Base-by-base conservation (phyloP, 495 filamentous ascomycete species). In the Aeminium ludgeri region DNA sequence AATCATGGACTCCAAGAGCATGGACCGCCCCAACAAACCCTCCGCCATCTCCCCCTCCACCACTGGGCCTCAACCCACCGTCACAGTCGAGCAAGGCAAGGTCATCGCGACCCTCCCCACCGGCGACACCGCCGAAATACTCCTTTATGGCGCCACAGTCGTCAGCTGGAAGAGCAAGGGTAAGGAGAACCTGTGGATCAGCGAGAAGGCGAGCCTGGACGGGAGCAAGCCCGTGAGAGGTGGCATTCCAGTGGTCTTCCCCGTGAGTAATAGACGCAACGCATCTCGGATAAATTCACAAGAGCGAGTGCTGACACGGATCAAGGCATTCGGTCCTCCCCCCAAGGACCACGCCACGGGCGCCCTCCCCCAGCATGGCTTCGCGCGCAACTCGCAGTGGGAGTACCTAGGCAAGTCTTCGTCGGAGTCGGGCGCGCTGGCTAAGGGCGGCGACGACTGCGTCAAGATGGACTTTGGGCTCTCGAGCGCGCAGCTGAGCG, bases 381-480 rank as follows among this genome's bases (percentile, higher is more conserved):
- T 99, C 61, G 91, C 91, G 18, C 83, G 91, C 39, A 86, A 72
- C 47, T 81, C 78, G 34, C 68, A 62, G 34, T 82, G 75, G 76
- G 76, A 80, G 53, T 80, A 79, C 68, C 56, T 91, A 52, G 65
- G 85, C 68, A 73, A 83, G 66, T 62, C 66, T 42, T 68, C 69
- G 29, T 74, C 69, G 17, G 75, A 80, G 49, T 60, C 65, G 5
- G 67, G 58, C 35, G 58, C 59, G 11, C 41, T 43, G 18, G 34
- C 44, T 17, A 36, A 34, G n/a, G 45, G 45, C 6, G 70, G 65
- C 37, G 76, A 81, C 44, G 62, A 72, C 40, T 69, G 69, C 10
- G 76, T 95, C 39, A 93, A 89, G 66, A 72, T 96, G 32, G 91
- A 99, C 59, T 96, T 99, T 53, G 89, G 91, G 16, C 76, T 99